A percentile compares a stretch with the other conserved stretches of the same genome.
Evolutionary conservation across 2,329 filamentous ascomycete genomes (phyloP).

Genomic region (Cercospora sp.): DNA sequence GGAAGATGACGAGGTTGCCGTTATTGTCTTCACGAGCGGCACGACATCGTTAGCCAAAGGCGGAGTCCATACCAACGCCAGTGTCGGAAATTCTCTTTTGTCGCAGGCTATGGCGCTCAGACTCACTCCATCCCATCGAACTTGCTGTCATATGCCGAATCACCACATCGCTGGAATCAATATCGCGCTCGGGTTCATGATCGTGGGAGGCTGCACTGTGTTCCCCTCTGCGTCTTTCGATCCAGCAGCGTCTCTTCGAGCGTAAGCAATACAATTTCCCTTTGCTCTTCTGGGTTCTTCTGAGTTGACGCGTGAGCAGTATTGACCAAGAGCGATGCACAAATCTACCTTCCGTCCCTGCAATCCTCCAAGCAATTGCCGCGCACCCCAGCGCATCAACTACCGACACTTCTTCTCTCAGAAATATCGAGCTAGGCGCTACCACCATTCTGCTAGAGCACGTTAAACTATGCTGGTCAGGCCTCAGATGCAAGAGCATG

Average conservation of each 20-base stretch:
- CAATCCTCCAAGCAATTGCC: constrained; percentile 6
- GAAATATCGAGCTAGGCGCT: background rate
- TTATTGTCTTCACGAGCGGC: constrained; percentile 16
- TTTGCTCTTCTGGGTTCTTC: background rate
- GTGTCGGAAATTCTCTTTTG: background rate
- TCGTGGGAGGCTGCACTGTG: background rate
- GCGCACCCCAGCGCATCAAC: background rate
- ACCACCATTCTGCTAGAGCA: constrained; percentile 6
- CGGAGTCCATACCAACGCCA: constrained; percentile 12
- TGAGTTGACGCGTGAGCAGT: background rate
- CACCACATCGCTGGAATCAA: constrained; percentile 8
- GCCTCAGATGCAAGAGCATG: constrained; percentile 12
- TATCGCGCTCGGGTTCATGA: constrained; percentile 3
- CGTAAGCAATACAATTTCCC: background rate
- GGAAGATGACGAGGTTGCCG: constrained; percentile 3
- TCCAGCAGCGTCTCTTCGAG: constrained; percentile 5
- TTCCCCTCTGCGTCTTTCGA: constrained; percentile 6
- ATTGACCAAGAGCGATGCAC: constrained; percentile 1
- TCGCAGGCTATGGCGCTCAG: background rate
- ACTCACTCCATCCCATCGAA: background rate
- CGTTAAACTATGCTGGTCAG: background rate
- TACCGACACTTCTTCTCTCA: constrained; percentile 1
- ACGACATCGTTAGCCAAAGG: constrained; percentile 21
- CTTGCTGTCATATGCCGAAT: constrained; percentile 4
- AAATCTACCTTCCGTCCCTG: constrained; percentile 5